These are phyloP conservation scores for Kewa caespitosa DNA, from an alignment of 179 eudicot genomes.

Conservation along the genomic window DNA sequence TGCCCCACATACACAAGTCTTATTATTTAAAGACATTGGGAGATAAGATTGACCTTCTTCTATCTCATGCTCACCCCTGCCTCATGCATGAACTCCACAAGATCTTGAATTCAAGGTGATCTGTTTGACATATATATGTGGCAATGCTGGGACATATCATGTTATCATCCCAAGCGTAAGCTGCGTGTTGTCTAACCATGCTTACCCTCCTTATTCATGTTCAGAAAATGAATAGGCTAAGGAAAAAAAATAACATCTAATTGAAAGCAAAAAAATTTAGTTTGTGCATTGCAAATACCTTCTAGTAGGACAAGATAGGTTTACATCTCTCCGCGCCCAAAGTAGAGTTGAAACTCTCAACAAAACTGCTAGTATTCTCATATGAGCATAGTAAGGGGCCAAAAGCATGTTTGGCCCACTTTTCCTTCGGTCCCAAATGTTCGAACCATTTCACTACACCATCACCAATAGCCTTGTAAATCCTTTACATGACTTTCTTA, in stretches of 20 bases:
- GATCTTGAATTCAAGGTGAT: background rate
- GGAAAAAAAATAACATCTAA: background rate
- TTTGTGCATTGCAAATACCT: too few relatives aligned
- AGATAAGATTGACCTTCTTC: background rate
- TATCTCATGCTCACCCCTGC: background rate
- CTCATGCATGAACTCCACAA: too few relatives aligned
- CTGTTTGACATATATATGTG: background rate
- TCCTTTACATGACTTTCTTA: background rate
- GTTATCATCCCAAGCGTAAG: background rate
- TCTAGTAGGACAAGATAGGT: background rate
- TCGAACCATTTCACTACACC: background rate
- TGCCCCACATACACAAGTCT: background rate
- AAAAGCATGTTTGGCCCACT: background rate
- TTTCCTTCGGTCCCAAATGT: background rate
- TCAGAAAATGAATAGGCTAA: background rate
- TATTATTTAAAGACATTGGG: background rate
- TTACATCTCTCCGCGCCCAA: background rate
- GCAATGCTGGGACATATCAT: background rate
- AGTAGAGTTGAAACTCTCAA: background rate
- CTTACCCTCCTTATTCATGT: background rate
- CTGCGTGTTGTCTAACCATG: background rate
- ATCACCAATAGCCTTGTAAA: background rate
- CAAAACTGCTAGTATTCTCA: slow-evolving; percentile 7
- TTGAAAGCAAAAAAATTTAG: background rate
- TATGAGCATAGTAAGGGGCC: background rate